Percentiles rank a stretch among this genome's conserved stretches.
Evolutionary conservation across 2,329 filamentous ascomycete species (phyloP).

Genomic region (Scedosporium dehoogii): DNA sequence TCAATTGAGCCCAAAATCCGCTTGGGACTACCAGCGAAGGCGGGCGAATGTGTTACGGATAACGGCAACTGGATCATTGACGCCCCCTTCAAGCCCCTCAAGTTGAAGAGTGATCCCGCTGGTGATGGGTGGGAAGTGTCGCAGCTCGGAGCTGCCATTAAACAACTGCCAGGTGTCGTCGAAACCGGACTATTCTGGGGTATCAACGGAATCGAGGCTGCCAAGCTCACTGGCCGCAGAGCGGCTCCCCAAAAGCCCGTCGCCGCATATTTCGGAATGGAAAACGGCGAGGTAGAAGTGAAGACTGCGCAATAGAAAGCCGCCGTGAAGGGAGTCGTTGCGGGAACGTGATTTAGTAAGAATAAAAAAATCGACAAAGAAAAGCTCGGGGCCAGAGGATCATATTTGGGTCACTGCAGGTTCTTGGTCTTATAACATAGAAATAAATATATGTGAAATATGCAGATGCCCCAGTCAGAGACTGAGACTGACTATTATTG

Average conservation of each 20-base stretch:
- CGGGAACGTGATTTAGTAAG: background rate
- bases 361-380: background rate
- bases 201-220: conserved; percentile 61
- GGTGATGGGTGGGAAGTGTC: conserved; percentile 47
- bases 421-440: background rate
- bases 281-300: conserved; percentile 60
- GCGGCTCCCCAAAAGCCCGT: conserved; percentile 70
- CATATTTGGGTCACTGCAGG: background rate
- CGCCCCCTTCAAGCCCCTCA: conserved; percentile 70
- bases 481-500: conserved; percentile 8
- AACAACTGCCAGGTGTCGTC: conserved; percentile 67
- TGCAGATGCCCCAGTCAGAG: background rate
- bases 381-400: background rate
- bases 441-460: conserved; percentile 1
- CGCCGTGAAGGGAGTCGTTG: background rate
- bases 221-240: conserved; percentile 42
- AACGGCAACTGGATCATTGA: conserved; percentile 73
- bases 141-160: conserved; percentile 53
- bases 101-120: conserved; percentile 46
- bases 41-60: conserved; percentile 60
- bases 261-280: conserved; percentile 90
- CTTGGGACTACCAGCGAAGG: conserved; percentile 63
- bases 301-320: background rate
- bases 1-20: conserved; percentile 62
- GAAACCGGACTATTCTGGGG: conserved; percentile 90